These are phyloP conservation scores for Cyclotella baltica DNA, from an alignment of 108 stramenopile species.

Conservation along the genomic window DNA sequence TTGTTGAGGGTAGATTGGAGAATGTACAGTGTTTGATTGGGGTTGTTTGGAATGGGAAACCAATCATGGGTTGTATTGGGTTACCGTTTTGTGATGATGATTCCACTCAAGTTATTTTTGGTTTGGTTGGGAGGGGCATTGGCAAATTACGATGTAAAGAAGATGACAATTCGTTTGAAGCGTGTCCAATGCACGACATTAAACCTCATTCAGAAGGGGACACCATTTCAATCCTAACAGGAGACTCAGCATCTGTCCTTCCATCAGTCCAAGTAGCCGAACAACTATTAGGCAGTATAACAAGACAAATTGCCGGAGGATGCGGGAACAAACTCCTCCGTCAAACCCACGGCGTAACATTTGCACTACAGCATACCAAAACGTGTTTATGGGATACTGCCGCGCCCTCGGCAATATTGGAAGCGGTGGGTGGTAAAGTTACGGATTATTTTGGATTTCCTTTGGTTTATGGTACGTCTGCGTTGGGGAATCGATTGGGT, in stretches of 20 bases:
- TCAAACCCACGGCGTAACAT: conserved; percentile 47
- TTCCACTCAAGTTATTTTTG: conserved; percentile 56
- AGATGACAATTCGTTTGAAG: neutral
- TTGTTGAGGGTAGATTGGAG: conserved; percentile 77
- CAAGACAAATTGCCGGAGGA: conserved; percentile 55
- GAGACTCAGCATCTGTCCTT: conserved; percentile 49
- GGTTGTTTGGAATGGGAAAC: conserved; percentile 45
- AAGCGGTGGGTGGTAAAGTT: conserved; percentile 61
- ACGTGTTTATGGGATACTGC: conserved; percentile 74
- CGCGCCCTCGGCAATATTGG: conserved; percentile 65
- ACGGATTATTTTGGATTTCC: conserved; percentile 78
- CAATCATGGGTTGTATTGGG: conserved; percentile 69
- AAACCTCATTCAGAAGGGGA: conserved; percentile 10
- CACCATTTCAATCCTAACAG: conserved; percentile 51
- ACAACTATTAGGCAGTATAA: conserved; percentile 11
- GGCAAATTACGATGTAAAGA: conserved; percentile 29
- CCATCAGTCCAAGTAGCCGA: conserved; percentile 23
- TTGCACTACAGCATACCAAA: conserved; percentile 65
- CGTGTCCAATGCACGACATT: conserved; percentile 2
- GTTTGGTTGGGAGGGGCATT: conserved; percentile 52
- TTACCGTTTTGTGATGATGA: conserved; percentile 59
- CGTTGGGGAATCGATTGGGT: conserved; percentile 65
- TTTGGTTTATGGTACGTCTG: conserved; percentile 50
- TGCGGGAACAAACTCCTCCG: conserved; percentile 64
- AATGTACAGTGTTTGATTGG: conserved; percentile 77